A percentile compares a stretch with the other conserved stretches of the same genome.
These are phyloP conservation scores for Anthoceros angustus DNA, from an alignment of 225 moss, liverwort and hornwort species.

Conservation along the genomic window DNA sequence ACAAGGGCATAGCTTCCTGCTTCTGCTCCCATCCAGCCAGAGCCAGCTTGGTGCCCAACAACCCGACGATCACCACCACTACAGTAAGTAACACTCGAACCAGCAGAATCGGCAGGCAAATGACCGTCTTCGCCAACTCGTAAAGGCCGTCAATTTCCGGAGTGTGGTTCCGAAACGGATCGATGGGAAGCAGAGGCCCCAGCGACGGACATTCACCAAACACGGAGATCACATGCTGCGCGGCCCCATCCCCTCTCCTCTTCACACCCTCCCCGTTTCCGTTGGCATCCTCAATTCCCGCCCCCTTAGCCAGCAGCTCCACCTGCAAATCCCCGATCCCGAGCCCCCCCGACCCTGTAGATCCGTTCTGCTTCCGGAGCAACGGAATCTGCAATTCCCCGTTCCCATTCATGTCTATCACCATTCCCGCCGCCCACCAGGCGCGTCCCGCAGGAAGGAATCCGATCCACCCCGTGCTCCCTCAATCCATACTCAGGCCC, in stretches of 20 bases:
- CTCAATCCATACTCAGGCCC: too few relatives aligned
- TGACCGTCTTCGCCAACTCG: slow-evolving; percentile 37
- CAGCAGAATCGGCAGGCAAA: slow-evolving; percentile 48
- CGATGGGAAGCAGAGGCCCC: slow-evolving; percentile 35
- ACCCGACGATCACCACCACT: slow-evolving; percentile 46
- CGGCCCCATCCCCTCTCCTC: slow-evolving; percentile 3
- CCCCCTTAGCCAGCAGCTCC: slow-evolving; percentile 6
- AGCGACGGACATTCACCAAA: slow-evolving; percentile 30
- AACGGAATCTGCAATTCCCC: slow-evolving; percentile 20
- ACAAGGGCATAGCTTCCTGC: slow-evolving; percentile 35
- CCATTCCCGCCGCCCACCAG: background rate
- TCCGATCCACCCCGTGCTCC: too few relatives aligned
- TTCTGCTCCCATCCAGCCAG: slow-evolving; percentile 38
- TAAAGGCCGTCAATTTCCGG: slow-evolving; percentile 43
- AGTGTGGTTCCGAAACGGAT: slow-evolving; percentile 64
- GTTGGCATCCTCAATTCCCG: slow-evolving; percentile 6
- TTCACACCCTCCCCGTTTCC: slow-evolving; percentile 10
- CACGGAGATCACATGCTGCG: slow-evolving; percentile 36
- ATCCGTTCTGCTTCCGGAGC: slow-evolving; percentile 9
- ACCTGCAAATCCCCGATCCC: background rate
- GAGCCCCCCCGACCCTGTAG: background rate
- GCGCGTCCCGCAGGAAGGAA: too few relatives aligned
- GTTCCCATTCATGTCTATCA: slow-evolving; percentile 15
- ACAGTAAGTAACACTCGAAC: slow-evolving; percentile 32
- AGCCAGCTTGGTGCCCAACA: slow-evolving; percentile 35